These are phyloP conservation scores for Fagopyrum tataricum DNA, from an alignment of 148 eudicot genomes.

Conservation along the genomic window DNA sequence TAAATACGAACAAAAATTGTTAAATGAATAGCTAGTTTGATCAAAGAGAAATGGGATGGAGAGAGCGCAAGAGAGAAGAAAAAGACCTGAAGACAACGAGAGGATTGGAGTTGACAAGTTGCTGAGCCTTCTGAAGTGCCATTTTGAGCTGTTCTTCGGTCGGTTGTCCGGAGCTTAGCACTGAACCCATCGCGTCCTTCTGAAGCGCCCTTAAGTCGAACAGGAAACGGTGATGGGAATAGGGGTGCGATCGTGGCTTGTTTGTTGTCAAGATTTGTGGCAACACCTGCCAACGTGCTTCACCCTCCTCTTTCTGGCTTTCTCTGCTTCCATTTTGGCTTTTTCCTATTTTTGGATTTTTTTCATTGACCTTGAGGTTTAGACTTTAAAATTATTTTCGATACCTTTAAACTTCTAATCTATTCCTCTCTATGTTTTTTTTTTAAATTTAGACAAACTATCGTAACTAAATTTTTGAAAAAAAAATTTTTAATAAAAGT, in stretches of 20 bases:
- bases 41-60: background rate
- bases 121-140: conserved; percentile 51
- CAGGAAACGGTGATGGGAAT: background rate
- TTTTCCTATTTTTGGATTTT: no score
- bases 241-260: background rate
- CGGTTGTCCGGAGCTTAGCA: background rate
- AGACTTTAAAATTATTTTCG: no score
- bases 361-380: no score
- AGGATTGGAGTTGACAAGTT: conserved; percentile 38
- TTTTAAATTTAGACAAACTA: no score
- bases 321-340: no score
- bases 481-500: no score
- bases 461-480: no score
- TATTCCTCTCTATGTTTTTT: no score
- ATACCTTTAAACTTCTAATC: no score
- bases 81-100: conserved; percentile 51
- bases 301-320: background rate
- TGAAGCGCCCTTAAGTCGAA: background rate
- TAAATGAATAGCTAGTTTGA: background rate
- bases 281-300: background rate
- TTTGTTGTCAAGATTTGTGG: background rate
- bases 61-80: background rate
- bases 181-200: background rate
- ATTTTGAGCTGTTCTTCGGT: conserved; percentile 27
- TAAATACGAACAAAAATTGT: background rate